Percentiles rank a stretch among this genome's conserved stretches.
Evolutionary conservation across 805 yeast species (phyloP).

Genomic region (Schwanniomyces yamadae): DNA sequence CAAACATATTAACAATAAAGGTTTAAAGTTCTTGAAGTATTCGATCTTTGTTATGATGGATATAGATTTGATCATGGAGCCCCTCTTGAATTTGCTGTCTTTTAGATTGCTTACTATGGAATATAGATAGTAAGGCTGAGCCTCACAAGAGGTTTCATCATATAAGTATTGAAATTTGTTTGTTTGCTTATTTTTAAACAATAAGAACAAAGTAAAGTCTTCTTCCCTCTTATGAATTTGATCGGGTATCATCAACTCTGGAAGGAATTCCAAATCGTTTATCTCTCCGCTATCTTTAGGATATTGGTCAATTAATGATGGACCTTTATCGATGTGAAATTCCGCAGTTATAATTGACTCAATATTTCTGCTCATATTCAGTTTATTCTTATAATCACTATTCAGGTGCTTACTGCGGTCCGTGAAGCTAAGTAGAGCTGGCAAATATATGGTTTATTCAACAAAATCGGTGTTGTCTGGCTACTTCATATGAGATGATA

Average conservation of each 20-base stretch:
- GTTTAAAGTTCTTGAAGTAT: slow-evolving; percentile 58
- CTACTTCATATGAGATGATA: too few relatives aligned
- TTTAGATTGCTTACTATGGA: slow-evolving; percentile 53
- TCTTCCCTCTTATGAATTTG: slow-evolving; percentile 57
- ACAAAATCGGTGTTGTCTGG: too few relatives aligned
- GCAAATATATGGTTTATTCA: too few relatives aligned
- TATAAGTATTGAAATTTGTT: slow-evolving; percentile 40
- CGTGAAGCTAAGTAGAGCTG: too few relatives aligned
- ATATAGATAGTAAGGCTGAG: slow-evolving; percentile 50
- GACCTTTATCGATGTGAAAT: slow-evolving; percentile 77
- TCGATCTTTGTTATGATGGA: slow-evolving; percentile 55
- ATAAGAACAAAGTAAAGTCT: slow-evolving; percentile 56
- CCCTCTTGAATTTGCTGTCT: slow-evolving; percentile 49
- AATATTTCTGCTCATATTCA: slow-evolving; percentile 32
- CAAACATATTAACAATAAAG: slow-evolving; percentile 52
- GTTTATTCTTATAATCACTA: neutral
- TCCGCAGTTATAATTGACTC: slow-evolving; percentile 68
- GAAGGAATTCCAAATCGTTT: slow-evolving; percentile 36
- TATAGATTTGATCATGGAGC: slow-evolving; percentile 58
- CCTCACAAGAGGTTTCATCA: slow-evolving; percentile 31
- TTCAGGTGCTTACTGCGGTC: too few relatives aligned
- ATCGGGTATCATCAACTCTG: slow-evolving; percentile 62
- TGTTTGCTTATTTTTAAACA: slow-evolving; percentile 43
- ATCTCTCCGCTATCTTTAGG: slow-evolving; percentile 33
- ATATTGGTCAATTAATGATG: slow-evolving; percentile 57